phyloP scores from a whole-genome alignment of 306 rosid species.

The Malus orientalis region DNA sequence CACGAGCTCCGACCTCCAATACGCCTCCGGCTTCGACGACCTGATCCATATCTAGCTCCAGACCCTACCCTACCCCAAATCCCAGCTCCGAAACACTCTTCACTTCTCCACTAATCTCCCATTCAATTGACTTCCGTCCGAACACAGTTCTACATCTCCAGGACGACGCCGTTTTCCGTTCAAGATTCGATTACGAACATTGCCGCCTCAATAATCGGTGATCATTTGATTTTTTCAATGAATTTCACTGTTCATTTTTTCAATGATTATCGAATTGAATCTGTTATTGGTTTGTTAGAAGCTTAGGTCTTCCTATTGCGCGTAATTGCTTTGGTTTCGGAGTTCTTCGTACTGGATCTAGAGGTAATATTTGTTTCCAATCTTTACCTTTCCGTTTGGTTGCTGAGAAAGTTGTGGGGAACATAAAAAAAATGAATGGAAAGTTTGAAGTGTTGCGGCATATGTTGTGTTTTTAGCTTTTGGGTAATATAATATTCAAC shows the following conservation, averaged over 20 bases:
- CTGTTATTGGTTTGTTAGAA: not conserved
- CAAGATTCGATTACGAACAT: not conserved
- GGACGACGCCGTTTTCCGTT: not conserved
- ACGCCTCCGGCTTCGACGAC: not conserved
- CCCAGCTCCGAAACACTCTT: not conserved
- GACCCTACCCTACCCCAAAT: conserved; percentile 3
- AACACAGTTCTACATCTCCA: not conserved
- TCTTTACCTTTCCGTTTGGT: not conserved
- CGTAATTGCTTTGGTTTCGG: not conserved
- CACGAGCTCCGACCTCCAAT: conserved; percentile 1
- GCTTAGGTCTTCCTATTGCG: not conserved
- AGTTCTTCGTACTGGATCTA: conserved; percentile 18
- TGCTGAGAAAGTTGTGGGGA: not conserved
- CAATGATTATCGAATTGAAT: not conserved
- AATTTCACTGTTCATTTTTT: not conserved
- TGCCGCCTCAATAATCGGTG: not conserved
- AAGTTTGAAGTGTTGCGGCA: not conserved
- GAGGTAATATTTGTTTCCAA: not conserved
- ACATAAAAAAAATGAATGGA: not conserved
- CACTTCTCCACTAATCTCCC: not conserved
- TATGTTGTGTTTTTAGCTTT: not conserved
- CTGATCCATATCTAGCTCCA: conserved; percentile 7
- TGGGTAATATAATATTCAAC: not conserved
- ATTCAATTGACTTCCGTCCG: not conserved
- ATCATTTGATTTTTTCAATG: not conserved